A percentile compares a stretch with the other conserved stretches of the same genome.
Conservation (phyloP, 2,329 filamentous ascomycete genomes). For the Epichloe brachyelytri region DNA sequence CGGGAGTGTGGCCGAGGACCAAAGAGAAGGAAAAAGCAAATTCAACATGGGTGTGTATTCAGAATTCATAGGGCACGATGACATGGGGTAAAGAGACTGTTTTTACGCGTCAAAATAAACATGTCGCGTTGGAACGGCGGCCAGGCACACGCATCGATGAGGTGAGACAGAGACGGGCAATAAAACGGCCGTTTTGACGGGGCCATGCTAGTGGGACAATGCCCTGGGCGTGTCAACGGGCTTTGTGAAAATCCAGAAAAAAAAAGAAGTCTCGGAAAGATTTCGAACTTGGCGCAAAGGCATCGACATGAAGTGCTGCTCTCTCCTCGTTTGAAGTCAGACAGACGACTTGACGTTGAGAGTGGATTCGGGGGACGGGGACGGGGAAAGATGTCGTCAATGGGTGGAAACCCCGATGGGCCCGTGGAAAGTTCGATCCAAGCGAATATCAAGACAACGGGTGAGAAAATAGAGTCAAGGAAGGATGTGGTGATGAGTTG, state of each 20-base stretch:
- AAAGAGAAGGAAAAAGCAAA: background rate
- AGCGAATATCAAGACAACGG: background rate
- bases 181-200: too few species aligned
- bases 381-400: background rate
- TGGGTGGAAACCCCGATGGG: background rate
- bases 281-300: too few species aligned
- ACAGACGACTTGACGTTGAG: background rate
- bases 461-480: background rate
- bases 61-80: too few species aligned
- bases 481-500: background rate
- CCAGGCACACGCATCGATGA: too few species aligned
- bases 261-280: too few species aligned
- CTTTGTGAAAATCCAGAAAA: background rate
- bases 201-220: too few species aligned
- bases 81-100: background rate
- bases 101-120: background rate
- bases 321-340: background rate
- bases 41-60: background rate
- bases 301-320: too few species aligned
- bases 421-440: slow-evolving; percentile 1
- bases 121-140: background rate
- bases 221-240: too few species aligned
- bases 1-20: background rate
- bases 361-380: background rate
- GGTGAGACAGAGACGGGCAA: too few species aligned